Evolutionary conservation across 2,329 filamentous ascomycete genomes (phyloP).

Genomic region (Westerdykella sp.): DNA sequence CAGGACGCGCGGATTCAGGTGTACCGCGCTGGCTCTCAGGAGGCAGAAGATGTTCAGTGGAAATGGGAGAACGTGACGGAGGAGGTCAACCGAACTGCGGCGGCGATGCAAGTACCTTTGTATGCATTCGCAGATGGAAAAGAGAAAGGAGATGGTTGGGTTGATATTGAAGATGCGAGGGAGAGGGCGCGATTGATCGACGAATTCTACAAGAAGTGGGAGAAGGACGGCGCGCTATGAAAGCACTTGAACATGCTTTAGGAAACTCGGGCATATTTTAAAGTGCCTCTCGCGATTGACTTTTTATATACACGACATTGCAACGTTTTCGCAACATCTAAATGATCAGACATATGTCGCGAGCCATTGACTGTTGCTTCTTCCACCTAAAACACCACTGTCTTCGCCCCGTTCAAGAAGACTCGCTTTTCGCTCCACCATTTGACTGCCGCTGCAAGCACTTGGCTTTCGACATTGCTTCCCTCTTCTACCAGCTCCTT

Average conservation of each 20-base stretch:
- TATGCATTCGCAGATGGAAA: slow-evolving; percentile 19
- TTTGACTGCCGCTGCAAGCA: slow-evolving; percentile 73
- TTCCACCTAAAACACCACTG: slow-evolving; percentile 58
- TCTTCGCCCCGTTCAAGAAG: slow-evolving; percentile 73
- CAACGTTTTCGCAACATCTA: too few species aligned
- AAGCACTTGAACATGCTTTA: too few species aligned
- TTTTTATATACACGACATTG: too few species aligned
- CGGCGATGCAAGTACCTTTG: slow-evolving; percentile 13
- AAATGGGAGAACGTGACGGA: slow-evolving; percentile 37
- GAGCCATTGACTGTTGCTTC: too few species aligned
- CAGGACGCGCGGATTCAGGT: slow-evolving; percentile 43
- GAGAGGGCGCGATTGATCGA: slow-evolving; percentile 14
- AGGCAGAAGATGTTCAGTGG: slow-evolving; percentile 42
- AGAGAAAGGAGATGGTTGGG: slow-evolving; percentile 17
- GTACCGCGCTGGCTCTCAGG: slow-evolving; percentile 45
- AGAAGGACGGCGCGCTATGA: too few species aligned
- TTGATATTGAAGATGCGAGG: slow-evolving; percentile 22
- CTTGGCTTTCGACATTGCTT: slow-evolving; percentile 77
- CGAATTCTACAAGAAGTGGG: slow-evolving; percentile 5
- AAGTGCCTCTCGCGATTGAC: too few species aligned
- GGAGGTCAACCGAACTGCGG: slow-evolving; percentile 17
- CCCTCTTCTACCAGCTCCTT: slow-evolving; percentile 74
- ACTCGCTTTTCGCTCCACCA: slow-evolving; percentile 75
- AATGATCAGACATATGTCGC: too few species aligned
- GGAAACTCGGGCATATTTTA: too few species aligned